phyloP scores from a whole-genome alignment of 306 rosid genomes.

The Citrullus colocynthis region DNA sequence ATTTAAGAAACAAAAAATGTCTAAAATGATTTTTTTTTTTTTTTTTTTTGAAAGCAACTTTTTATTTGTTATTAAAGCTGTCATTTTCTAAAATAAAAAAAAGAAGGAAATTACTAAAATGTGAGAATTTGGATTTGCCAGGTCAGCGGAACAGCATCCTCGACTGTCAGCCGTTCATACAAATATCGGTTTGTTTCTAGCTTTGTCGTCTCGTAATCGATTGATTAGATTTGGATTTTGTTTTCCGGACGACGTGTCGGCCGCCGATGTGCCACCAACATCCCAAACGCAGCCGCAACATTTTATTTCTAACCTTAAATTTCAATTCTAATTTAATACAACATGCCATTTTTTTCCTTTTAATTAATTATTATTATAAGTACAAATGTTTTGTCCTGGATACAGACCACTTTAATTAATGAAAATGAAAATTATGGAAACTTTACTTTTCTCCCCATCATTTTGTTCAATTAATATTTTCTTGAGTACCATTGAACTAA shows the following conservation, averaged over 20 bases:
- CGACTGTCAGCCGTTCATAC: not conserved
- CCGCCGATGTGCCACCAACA: not conserved
- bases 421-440: not conserved
- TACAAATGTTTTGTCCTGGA: not conserved
- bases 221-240: not conserved
- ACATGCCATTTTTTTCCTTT: too few species aligned
- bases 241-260: conserved; percentile 7
- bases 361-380: too few species aligned
- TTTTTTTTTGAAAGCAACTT: too few species aligned
- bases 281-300: not conserved
- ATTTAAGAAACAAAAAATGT: too few species aligned
- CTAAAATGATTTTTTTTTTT: too few species aligned
- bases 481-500: not conserved
- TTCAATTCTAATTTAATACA: not conserved
- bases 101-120: not conserved
- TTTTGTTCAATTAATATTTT: not conserved
- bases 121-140: not conserved
- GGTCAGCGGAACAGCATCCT: not conserved
- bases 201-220: not conserved
- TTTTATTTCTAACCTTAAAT: not conserved
- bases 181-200: not conserved
- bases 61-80: too few species aligned
- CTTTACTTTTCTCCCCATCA: too few species aligned
- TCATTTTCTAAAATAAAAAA: too few species aligned
- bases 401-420: not conserved